phyloP scores from a whole-genome alignment of 371 early-diverging fungal genomes.

The Chytridium lagenaria region DNA sequence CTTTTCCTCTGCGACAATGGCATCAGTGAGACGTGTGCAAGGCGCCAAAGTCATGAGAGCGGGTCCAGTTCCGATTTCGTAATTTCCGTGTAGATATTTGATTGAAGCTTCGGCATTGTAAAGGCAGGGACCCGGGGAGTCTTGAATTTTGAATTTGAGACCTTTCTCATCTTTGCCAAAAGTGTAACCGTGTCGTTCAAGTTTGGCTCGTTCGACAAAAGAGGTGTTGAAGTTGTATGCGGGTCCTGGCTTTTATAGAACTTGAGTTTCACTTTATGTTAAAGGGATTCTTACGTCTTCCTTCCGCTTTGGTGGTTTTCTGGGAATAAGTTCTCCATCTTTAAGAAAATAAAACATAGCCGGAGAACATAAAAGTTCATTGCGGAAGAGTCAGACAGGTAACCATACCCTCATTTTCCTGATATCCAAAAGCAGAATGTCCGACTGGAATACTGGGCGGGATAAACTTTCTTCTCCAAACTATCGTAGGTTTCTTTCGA shows the following conservation, averaged over 20 bases:
- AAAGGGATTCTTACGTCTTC: constrained; percentile 29
- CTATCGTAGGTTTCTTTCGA: constrained; percentile 32
- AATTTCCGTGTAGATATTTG: constrained; percentile 24
- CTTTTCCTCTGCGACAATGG: constrained; percentile 40
- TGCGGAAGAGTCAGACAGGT: too few species aligned
- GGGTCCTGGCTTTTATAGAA: constrained; percentile 42
- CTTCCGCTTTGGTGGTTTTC: constrained; percentile 47
- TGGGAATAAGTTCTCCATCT: constrained; percentile 50
- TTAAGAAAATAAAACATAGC: neutral
- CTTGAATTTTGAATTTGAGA: constrained; percentile 36
- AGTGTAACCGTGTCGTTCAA: constrained; percentile 38
- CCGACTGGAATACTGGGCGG: constrained; percentile 58
- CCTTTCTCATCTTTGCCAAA: constrained; percentile 41
- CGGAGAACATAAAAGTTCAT: neutral
- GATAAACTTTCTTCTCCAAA: constrained; percentile 53
- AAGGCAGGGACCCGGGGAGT: constrained; percentile 45
- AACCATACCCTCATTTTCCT: constrained; percentile 46
- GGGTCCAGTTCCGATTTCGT: constrained; percentile 39
- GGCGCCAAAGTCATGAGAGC: constrained; percentile 56
- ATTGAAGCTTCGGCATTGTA: constrained; percentile 44
- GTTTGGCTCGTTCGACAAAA: constrained; percentile 47
- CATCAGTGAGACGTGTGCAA: constrained; percentile 52
- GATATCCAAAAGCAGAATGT: constrained; percentile 50
- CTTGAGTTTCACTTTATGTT: neutral
- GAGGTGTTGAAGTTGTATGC: constrained; percentile 49